Evolutionary conservation across 1,139 yeast species (phyloP).

Genomic region (Hemisphaericaspora xylofermentans): DNA sequence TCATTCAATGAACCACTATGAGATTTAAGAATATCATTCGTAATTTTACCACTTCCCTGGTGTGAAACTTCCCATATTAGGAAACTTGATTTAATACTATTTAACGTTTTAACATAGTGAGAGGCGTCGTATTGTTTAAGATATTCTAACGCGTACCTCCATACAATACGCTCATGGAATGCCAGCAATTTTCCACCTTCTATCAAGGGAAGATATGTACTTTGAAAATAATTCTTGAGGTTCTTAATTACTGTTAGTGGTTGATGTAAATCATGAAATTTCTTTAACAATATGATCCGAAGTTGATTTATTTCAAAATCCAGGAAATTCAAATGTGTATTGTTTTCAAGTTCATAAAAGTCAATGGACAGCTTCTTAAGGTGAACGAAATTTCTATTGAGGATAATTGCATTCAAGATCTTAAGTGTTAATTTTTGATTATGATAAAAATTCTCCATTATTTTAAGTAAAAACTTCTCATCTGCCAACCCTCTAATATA

Average conservation of each 20-base stretch:
- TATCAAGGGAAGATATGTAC: constrained; percentile 29
- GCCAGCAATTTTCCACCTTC: constrained; percentile 25
- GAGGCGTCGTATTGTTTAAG: constrained; percentile 24
- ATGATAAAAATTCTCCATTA: constrained; percentile 25
- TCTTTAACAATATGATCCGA: constrained; percentile 34
- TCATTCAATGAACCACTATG: constrained; percentile 18
- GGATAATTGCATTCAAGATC: constrained; percentile 27
- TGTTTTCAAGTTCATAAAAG: constrained; percentile 4
- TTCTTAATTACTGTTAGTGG: constrained; percentile 34
- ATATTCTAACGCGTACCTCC: constrained; percentile 44
- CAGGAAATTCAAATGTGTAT: constrained; percentile 15
- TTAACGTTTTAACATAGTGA: constrained; percentile 24
- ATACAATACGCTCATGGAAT: constrained; percentile 42
- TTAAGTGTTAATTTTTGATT: constrained; percentile 28
- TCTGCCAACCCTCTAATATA: constrained; percentile 23
- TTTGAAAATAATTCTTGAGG: constrained; percentile 28
- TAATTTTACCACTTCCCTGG: constrained; percentile 16
- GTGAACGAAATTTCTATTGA: constrained; percentile 27
- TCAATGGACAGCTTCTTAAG: constrained; percentile 24
- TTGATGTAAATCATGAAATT: constrained; percentile 32
- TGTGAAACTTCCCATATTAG: constrained; percentile 43
- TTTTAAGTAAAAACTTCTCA: constrained; percentile 28
- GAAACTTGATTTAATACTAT: constrained; percentile 28
- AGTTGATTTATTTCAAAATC: constrained; percentile 18
- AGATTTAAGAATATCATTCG: constrained; percentile 17